phyloP scores from a whole-genome alignment of 257 asterid genomes.

The Solanum pinnatisectum region DNA sequence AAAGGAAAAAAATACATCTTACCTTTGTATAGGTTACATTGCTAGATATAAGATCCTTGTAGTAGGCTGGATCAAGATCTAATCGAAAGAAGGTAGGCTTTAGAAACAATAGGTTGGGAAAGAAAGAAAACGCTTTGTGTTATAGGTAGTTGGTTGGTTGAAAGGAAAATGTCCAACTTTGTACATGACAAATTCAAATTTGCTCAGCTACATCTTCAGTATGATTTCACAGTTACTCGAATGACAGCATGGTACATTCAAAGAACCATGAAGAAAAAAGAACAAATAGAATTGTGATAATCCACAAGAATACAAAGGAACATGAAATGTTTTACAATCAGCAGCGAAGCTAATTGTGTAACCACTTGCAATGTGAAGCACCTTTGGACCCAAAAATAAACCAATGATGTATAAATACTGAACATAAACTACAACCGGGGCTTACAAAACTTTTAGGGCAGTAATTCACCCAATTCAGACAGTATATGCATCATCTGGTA shows the following conservation, averaged over 20 bases:
- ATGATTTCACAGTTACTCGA: neutral
- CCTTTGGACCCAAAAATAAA: constrained; percentile 7
- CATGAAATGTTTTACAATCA: constrained; percentile 10
- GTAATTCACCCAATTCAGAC: neutral
- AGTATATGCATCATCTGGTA: neutral
- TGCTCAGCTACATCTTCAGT: neutral
- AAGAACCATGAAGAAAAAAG: neutral
- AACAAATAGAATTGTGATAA: neutral
- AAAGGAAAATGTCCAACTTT: neutral
- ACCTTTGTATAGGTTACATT: neutral
- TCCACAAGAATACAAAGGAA: constrained; percentile 4
- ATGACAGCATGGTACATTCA: neutral
- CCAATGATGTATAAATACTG: constrained; percentile 6
- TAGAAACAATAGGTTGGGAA: neutral
- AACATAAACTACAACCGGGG: neutral
- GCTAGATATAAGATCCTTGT: neutral
- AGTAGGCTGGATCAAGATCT: neutral
- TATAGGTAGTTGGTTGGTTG: neutral
- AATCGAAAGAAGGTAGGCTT: neutral
- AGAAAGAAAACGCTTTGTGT: neutral
- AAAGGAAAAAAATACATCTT: neutral
- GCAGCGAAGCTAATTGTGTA: neutral
- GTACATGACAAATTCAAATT: neutral
- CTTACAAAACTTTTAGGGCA: constrained; percentile 1
- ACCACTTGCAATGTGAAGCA: neutral